Evolutionary conservation across 2,329 filamentous ascomycete species (phyloP).

Genomic region (Domatiomyces catenatus): DNA sequence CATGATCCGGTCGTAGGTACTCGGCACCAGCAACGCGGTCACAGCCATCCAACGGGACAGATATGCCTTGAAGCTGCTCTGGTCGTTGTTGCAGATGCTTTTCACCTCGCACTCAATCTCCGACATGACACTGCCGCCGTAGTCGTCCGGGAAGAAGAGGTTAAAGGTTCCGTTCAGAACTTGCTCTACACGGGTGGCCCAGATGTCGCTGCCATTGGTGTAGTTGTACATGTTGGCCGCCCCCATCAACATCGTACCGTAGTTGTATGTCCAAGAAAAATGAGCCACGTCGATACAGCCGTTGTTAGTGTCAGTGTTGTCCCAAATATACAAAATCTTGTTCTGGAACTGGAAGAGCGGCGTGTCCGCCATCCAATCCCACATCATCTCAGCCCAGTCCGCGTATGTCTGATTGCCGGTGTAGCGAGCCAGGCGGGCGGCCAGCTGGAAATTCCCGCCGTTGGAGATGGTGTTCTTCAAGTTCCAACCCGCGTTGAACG

Average conservation of each 20-base stretch:
- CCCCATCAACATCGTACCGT: conserved; percentile 44
- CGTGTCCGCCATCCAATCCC: conserved; percentile 38
- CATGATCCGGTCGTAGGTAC: conserved; percentile 39
- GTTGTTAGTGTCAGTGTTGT: conserved; percentile 41
- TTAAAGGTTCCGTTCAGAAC: conserved; percentile 36
- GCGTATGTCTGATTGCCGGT: conserved; percentile 26
- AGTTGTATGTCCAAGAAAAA: conserved; percentile 51
- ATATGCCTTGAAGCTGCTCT: conserved; percentile 58
- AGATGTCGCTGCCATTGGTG: conserved; percentile 38
- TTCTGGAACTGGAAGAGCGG: conserved; percentile 40
- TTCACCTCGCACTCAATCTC: conserved; percentile 52
- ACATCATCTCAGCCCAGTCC: conserved; percentile 23
- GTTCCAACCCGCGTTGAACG: conserved; percentile 35
- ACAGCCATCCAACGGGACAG: conserved; percentile 50
- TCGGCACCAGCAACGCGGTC: conserved; percentile 47
- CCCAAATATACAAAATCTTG: conserved; percentile 40
- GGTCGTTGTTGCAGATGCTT: conserved; percentile 51
- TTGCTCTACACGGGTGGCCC: conserved; percentile 41
- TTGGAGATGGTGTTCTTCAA: conserved; percentile 40
- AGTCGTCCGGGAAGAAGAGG: conserved; percentile 35
- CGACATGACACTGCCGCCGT: conserved; percentile 40
- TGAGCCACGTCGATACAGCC: conserved; percentile 48
- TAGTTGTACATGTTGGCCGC: conserved; percentile 55
- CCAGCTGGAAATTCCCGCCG: conserved; percentile 37
- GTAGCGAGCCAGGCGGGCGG: conserved; percentile 26